Percentiles rank a stretch among this genome's conserved stretches.
phyloP scores from a whole-genome alignment of 208 protist species.

The Trypanosoma platydactyli region DNA sequence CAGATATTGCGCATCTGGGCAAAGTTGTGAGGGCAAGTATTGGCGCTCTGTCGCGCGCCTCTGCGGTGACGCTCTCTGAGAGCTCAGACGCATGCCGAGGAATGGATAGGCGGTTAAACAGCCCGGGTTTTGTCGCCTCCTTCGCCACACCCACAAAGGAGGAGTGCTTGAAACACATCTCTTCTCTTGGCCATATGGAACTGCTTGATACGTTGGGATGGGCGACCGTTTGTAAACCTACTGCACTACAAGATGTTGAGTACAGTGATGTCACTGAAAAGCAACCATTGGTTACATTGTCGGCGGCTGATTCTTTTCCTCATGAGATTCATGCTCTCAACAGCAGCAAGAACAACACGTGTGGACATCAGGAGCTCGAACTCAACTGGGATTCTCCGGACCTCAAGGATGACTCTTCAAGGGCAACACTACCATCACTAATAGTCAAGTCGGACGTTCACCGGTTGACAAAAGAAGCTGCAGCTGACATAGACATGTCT shows the following conservation, averaged over 20 bases:
- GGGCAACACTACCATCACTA: neutral
- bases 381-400: neutral
- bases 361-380: neutral
- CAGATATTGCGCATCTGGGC: neutral
- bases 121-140: neutral
- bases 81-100: neutral
- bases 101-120: neutral
- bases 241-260: no score
- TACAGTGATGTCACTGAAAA: no score
- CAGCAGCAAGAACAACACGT: neutral
- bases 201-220: no score
- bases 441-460: neutral
- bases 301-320: no score
- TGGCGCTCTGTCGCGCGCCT: neutral
- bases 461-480: no score
- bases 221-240: no score
- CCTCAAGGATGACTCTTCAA: neutral
- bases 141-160: neutral
- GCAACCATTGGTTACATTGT: no score
- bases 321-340: neutral
- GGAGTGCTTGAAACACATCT: neutral
- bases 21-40: conserved; percentile 1
- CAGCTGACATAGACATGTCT: no score
- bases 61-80: neutral
- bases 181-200: neutral